Base-by-base conservation (phyloP, 768 basidiomycete species). In the Cyclocybe aegerita region DNA sequence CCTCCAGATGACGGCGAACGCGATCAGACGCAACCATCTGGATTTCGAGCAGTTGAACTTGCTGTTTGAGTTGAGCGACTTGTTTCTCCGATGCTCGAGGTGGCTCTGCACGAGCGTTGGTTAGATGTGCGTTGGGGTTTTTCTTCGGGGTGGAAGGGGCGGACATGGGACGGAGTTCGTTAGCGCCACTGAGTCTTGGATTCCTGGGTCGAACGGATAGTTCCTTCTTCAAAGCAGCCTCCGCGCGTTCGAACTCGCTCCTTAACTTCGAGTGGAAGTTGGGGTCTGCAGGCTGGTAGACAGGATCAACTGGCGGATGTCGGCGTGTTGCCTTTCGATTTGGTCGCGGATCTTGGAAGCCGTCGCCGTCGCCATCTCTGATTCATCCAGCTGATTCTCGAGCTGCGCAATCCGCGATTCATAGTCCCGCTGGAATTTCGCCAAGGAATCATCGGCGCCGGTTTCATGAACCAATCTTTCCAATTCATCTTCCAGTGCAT, bases 21-120 rank as follows among this genome's bases (percentile, higher is more conserved):
- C 85, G 79, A 17, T 83, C 80, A 0, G 85, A 86, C 8, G 83
- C 82, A 1, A 75, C 78, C 74, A 88, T 85, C 60, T 82, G 81
- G 39, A 87, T 71, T 55, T 86, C 86, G 12, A 87, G 74, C 14
- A 80, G 72, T 53, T 86, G 82, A 7, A 89, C 78, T 53, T 89
- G 85, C 53, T 83, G 79, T 51, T 77, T 79, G 34, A 84, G 74
- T 5, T 69, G 74, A 42, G 71, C 67, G 32, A 82, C 75, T 55
- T 82, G 77, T 44, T 70, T 72, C 1, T 73, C 71, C 10, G 73
- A 52, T n/a, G 56, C 54, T 40, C 57, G 52, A 39, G 60, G 52
- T 17, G 58, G 45, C 34, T 60, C 61, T 10, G 44, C 51, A 11
- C 54, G 50, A 34, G 36, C 42, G 14, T 52, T 48, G 23, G 52